A percentile compares a stretch with the other conserved stretches of the same genome.
phyloP scores from a whole-genome alignment of 345 rosid genomes.

The Heritiera littoralis region DNA sequence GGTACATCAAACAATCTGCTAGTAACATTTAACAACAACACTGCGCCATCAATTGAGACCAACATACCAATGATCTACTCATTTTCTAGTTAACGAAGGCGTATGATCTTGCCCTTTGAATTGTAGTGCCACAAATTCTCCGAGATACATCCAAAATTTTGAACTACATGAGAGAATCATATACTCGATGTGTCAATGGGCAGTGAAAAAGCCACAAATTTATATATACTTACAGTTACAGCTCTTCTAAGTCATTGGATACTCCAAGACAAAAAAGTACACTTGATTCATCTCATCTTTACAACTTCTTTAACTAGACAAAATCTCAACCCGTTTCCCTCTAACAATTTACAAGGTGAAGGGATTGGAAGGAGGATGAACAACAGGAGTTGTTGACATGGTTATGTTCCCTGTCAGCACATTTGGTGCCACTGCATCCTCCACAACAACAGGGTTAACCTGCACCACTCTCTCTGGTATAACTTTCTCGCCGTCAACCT shows the following conservation, averaged over 20 bases:
- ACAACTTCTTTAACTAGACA: constrained; percentile 8
- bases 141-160: not conserved
- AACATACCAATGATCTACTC: not conserved
- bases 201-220: not conserved
- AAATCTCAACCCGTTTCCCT: not conserved
- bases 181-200: not conserved
- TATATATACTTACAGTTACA: not conserved
- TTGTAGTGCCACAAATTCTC: not conserved
- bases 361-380: constrained; percentile 49
- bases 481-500: constrained; percentile 76
- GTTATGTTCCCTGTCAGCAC: constrained; percentile 55
- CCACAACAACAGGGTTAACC: constrained; percentile 59
- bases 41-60: not conserved
- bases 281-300: constrained; percentile 14
- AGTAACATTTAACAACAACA: not conserved
- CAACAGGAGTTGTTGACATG: constrained; percentile 53
- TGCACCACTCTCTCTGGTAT: constrained; percentile 69
- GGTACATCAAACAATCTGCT: not conserved
- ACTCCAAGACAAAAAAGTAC: not conserved
- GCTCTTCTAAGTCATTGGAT: constrained; percentile 1
- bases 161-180: not conserved
- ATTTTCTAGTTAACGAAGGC: not conserved
- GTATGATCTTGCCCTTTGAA: not conserved
- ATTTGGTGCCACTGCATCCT: constrained; percentile 60
- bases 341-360: too few relatives aligned